Base-by-base conservation (phyloP, 2,329 filamentous ascomycete genomes). In the Rhynchosporium graminicola region DNA sequence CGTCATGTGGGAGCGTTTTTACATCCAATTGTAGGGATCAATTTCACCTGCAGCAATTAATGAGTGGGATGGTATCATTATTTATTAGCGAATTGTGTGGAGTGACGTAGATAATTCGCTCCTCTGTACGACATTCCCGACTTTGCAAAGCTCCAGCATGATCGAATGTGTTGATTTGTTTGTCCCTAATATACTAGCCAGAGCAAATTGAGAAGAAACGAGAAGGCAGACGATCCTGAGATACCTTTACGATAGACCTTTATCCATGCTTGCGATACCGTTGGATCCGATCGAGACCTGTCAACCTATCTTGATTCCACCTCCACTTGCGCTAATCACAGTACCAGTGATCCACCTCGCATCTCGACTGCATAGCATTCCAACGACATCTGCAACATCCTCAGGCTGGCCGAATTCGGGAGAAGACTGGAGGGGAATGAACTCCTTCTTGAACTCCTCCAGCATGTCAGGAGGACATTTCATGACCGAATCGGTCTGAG, bases 271-370 rank as follows among this genome's bases (percentile, higher is more conserved):
- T n/a, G 2, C 3, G 13, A 4, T 5, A 43, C 5, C 1, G 13
- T 7, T n/a, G 4, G 13, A 12, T n/a, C 12, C 7, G 42, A 43
- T 20, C 15, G 12, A n/a, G 12, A 4, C 42, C n/a, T 20, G 36
- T 62, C 29, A 66, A 56, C 64, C 62, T 43, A 76, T 74, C 57
- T 76, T 76, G 29, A 75, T 71, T 5, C 73, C 72, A 1, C 75
- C 75, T 46, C 75, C 74, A 52, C 72, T 77, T 0, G 75, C 75
- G 65, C 74, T 74, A 15, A 77, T 36, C 4, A 76, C 74, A 45
- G 67, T 71, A 0, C 76, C 75, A 0, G 75, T 77, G 13, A 76
- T 74, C 76, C 75, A 77, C 57, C 75, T 65, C 0, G 71, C 73
- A 60, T 75, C 74, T 0, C 66, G 58, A 1, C 74, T 68, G n/a